These are phyloP conservation scores for Karstenula rhodostoma DNA, from an alignment of 2,329 filamentous ascomycete species.

Conservation along the genomic window DNA sequence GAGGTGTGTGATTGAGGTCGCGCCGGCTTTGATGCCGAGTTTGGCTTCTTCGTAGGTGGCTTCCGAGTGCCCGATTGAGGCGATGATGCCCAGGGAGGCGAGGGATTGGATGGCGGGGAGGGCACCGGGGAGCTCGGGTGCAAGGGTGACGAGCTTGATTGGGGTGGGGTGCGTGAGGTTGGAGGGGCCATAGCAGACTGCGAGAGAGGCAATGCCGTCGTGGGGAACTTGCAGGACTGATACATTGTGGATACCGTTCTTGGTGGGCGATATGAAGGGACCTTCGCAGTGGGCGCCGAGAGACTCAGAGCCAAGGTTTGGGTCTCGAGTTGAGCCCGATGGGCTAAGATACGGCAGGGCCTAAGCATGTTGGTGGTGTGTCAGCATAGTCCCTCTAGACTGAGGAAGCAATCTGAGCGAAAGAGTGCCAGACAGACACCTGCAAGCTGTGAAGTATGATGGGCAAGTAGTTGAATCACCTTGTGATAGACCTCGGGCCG, in stretches of 20 bases:
- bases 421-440: neutral
- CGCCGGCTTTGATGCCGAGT: slow-evolving; percentile 74
- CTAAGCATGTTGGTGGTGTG: slow-evolving; percentile 40
- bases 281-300: slow-evolving; percentile 92
- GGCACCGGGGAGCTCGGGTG: slow-evolving; percentile 76
- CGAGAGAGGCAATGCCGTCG: slow-evolving; percentile 70
- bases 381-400: neutral
- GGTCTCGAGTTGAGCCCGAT: slow-evolving; percentile 66
- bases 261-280: slow-evolving; percentile 81
- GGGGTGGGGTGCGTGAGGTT: slow-evolving; percentile 64
- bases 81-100: slow-evolving; percentile 71
- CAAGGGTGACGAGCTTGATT: slow-evolving; percentile 85
- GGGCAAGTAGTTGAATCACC: slow-evolving; percentile 51
- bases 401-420: neutral
- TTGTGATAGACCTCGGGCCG: slow-evolving; percentile 81
- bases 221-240: slow-evolving; percentile 72
- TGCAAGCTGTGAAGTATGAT: neutral
- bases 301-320: slow-evolving; percentile 80
- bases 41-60: slow-evolving; percentile 85
- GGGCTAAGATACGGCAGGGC: slow-evolving; percentile 80
- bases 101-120: slow-evolving; percentile 76
- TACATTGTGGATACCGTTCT: slow-evolving; percentile 85
- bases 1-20: slow-evolving; percentile 89
- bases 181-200: slow-evolving; percentile 73
- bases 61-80: slow-evolving; percentile 86